Conservation (phyloP, 2,329 filamentous ascomycete genomes). For the Eutypa lata region DNA sequence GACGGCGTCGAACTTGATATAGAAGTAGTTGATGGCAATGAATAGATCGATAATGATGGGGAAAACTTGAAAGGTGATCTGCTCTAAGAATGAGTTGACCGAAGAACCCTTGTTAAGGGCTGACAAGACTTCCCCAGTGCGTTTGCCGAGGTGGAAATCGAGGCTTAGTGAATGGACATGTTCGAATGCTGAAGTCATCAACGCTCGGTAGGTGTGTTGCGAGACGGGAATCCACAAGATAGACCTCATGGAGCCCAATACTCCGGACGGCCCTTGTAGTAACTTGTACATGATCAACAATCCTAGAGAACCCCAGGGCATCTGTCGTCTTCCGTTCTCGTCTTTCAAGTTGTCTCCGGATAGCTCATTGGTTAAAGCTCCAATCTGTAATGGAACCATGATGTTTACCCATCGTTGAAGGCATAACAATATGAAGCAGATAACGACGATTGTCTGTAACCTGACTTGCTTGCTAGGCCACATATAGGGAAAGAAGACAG, state of each 20-base stretch:
- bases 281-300: conserved; percentile 76
- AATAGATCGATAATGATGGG: conserved; percentile 91
- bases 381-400: conserved; percentile 78
- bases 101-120: conserved; percentile 94
- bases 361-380: conserved; percentile 73
- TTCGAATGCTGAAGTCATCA: conserved; percentile 94
- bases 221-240: conserved; percentile 95
- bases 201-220: conserved; percentile 91
- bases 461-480: conserved; percentile 80
- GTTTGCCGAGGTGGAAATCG: conserved; percentile 95
- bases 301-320: conserved; percentile 72
- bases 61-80: conserved; percentile 91
- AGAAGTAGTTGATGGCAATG: conserved; percentile 80
- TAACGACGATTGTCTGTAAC: conserved; percentile 73
- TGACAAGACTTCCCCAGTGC: conserved; percentile 92
- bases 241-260: conserved; percentile 78
- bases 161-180: conserved; percentile 94
- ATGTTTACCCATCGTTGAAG: conserved; percentile 83
- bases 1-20: conserved; percentile 76
- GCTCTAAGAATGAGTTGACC: conserved; percentile 95
- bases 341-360: conserved; percentile 46
- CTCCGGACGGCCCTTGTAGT: conserved; percentile 83
- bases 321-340: conserved; percentile 38
- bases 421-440: conserved; percentile 79
- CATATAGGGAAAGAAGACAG: conserved; percentile 91